phyloP scores from a whole-genome alignment of 805 yeast genomes.

The Candida jianshihensis region DNA sequence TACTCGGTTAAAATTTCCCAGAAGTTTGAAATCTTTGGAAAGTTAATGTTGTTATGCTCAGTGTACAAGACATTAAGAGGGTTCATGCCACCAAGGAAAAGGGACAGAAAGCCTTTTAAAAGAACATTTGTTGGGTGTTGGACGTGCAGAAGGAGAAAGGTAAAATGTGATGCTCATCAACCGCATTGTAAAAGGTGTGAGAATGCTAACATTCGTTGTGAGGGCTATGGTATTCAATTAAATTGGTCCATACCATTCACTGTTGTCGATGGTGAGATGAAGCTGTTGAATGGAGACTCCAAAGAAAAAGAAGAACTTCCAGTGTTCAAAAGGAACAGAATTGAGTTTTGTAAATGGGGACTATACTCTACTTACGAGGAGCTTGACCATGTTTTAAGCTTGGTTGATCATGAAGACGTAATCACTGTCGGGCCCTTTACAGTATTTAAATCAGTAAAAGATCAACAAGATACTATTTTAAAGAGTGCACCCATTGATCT shows the following conservation, averaged over 20 bases:
- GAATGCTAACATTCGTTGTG: slow-evolving; percentile 60
- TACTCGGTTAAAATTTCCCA: background rate
- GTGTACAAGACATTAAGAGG: background rate
- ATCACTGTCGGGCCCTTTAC: slow-evolving; percentile 1
- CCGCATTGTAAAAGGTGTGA: slow-evolving; percentile 67
- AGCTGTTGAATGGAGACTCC: slow-evolving; percentile 11
- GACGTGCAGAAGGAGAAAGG: slow-evolving; percentile 79
- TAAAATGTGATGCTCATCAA: slow-evolving; percentile 66
- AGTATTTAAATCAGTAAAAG: background rate
- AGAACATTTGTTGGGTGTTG: slow-evolving; percentile 78
- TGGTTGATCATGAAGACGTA: slow-evolving; percentile 32
- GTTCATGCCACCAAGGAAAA: slow-evolving; percentile 4
- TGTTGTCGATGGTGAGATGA: slow-evolving; percentile 35
- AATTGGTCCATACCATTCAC: slow-evolving; percentile 58
- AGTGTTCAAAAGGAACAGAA: slow-evolving; percentile 35
- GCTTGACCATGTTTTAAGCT: slow-evolving; percentile 59
- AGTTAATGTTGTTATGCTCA: too few species aligned
- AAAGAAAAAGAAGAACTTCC: slow-evolving; percentile 25
- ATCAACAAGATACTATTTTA: too few species aligned
- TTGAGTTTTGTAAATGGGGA: slow-evolving; percentile 39
- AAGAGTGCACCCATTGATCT: background rate
- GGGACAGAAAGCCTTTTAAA: slow-evolving; percentile 12
- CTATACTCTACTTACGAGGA: slow-evolving; percentile 52
- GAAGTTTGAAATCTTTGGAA: too few species aligned
- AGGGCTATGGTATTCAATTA: slow-evolving; percentile 76